Conservation (phyloP, 2,329 filamentous ascomycete genomes). For the Ophiostoma novo-ulmi region DNA sequence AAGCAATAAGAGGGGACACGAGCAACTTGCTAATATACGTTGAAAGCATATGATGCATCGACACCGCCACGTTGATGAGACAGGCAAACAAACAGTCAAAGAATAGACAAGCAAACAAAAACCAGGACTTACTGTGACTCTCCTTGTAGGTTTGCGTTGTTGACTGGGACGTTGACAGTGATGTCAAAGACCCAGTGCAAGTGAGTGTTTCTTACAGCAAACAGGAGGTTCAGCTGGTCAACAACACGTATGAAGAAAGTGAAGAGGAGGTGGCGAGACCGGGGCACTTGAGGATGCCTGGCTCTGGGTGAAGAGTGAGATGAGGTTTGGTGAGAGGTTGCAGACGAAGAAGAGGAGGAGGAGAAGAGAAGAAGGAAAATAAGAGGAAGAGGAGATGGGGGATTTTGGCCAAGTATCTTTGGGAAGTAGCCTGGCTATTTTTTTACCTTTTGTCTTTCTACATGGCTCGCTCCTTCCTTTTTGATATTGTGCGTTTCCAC, state of each 20-base stretch:
- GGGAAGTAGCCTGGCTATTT: neutral
- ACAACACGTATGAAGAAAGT: neutral
- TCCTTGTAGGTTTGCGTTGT: neutral
- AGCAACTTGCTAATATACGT: neutral
- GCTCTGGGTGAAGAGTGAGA: neutral
- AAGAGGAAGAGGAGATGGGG: neutral
- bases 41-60: neutral
- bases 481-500: slow-evolving; percentile 5
- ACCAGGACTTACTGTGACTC: neutral
- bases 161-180: neutral
- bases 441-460: neutral
- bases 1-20: neutral
- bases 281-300: neutral
- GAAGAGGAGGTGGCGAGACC: slow-evolving; percentile 10
- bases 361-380: too few species aligned
- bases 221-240: neutral
- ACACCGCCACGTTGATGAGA: neutral
- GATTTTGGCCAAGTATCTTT: neutral
- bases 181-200: neutral
- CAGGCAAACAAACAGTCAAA: neutral
- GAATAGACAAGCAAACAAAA: neutral
- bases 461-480: neutral
- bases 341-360: neutral
- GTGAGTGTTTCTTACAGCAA: neutral
- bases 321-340: neutral